phyloP scores from a whole-genome alignment of 768 basidiomycete species.

The Amanita phalloides region DNA sequence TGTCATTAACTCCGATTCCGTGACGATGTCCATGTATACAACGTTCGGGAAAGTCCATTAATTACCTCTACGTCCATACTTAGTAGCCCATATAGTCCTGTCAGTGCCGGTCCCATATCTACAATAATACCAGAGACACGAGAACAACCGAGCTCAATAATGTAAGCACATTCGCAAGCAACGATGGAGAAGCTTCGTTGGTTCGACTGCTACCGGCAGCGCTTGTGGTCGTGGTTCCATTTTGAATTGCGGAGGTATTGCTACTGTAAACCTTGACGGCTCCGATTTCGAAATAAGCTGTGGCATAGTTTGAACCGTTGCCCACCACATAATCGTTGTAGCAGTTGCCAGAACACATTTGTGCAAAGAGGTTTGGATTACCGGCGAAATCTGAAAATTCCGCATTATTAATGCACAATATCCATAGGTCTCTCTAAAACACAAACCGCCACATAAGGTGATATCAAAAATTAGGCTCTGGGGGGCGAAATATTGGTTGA shows the following conservation, averaged over 20 bases:
- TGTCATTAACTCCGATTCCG: too few relatives aligned
- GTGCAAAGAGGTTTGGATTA: conserved; percentile 34
- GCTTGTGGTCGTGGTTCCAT: neutral
- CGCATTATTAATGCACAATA: conserved; percentile 5
- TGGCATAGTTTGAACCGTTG: conserved; percentile 46
- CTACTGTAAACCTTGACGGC: conserved; percentile 23
- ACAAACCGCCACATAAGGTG: conserved; percentile 52
- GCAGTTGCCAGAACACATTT: conserved; percentile 57
- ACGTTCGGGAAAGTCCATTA: too few relatives aligned
- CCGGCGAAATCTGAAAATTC: conserved; percentile 36
- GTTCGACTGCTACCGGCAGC: neutral
- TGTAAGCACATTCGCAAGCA: neutral
- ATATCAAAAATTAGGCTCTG: conserved; percentile 69
- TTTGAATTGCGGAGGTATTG: neutral
- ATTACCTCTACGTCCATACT: neutral
- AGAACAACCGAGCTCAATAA: neutral
- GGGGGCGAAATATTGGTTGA: conserved; percentile 42
- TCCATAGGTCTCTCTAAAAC: neutral
- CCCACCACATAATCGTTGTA: conserved; percentile 66
- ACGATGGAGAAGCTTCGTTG: neutral
- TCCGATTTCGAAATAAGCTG: conserved; percentile 65
- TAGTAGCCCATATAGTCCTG: neutral
- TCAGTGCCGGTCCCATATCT: neutral
- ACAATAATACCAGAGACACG: neutral
- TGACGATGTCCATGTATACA: too few relatives aligned